Conservation (phyloP, 768 basidiomycete genomes). For the Thelephora ganbajun region DNA sequence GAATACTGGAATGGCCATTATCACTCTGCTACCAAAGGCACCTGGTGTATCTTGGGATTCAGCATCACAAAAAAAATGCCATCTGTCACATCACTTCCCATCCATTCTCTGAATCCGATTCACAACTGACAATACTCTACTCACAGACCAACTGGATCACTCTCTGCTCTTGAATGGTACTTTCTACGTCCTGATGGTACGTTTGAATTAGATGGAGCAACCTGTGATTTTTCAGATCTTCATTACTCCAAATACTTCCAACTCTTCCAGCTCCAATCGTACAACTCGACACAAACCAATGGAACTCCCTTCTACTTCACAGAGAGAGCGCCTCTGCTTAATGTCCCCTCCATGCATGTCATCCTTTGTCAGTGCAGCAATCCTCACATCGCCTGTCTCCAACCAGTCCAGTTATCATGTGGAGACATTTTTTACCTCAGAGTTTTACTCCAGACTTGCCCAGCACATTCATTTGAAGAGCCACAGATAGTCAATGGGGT, state of each 20-base stretch:
- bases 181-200: constrained; percentile 7
- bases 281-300: not conserved
- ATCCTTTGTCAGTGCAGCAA: constrained; percentile 1
- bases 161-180: constrained; percentile 12
- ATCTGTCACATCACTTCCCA: constrained; percentile 18
- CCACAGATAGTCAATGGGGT: constrained; percentile 2
- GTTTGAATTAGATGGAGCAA: not conserved
- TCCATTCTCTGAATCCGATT: constrained; percentile 16
- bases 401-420: constrained; percentile 12
- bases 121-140: constrained; percentile 14
- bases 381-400: constrained; percentile 14
- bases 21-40: constrained; percentile 21
- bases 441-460: constrained; percentile 12
- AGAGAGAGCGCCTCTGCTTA: constrained; percentile 3
- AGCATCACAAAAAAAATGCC: constrained; percentile 21
- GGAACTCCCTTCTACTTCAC: too few species aligned
- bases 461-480: constrained; percentile 9
- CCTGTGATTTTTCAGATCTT: constrained; percentile 4
- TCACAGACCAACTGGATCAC: not conserved
- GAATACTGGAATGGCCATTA: constrained; percentile 22
- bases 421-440: constrained; percentile 24
- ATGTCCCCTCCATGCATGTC: constrained; percentile 9
- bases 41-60: constrained; percentile 23
- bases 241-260: constrained; percentile 10
- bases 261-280: constrained; percentile 7